A percentile compares a stretch with the other conserved stretches of the same genome.
phyloP scores from a whole-genome alignment of 2,329 filamentous ascomycete genomes.

The Neofusicoccum sp. region DNA sequence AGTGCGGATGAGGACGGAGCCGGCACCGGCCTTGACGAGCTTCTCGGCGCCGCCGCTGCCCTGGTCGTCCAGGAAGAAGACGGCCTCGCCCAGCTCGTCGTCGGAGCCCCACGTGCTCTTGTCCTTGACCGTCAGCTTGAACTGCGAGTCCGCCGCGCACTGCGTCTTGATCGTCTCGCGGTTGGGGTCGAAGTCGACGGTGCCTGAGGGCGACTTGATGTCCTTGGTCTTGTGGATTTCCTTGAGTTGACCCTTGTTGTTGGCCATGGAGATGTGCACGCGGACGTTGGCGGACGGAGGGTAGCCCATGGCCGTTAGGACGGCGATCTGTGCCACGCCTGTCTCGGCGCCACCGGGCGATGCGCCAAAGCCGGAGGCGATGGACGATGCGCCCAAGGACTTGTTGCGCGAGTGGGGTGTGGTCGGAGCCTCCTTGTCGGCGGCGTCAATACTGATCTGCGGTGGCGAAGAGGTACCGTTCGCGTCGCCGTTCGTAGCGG shows the following conservation, averaged over 20 bases:
- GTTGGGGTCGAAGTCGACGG: conserved; percentile 58
- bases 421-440: conserved; percentile 19
- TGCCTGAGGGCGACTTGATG: conserved; percentile 68
- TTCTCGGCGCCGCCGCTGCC: conserved; percentile 68
- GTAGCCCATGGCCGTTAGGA: conserved; percentile 77
- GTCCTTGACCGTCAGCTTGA: conserved; percentile 81
- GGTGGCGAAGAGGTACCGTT: conserved; percentile 26
- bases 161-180: conserved; percentile 72
- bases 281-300: conserved; percentile 76
- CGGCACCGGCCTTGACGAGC: conserved; percentile 69
- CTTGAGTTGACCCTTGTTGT: conserved; percentile 61
- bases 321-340: conserved; percentile 76
- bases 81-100: conserved; percentile 75
- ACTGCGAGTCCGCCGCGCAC: conserved; percentile 79
- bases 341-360: conserved; percentile 55
- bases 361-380: conserved; percentile 33
- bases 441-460: conserved; percentile 32
- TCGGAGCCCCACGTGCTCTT: conserved; percentile 83
- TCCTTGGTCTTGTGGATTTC: conserved; percentile 90
- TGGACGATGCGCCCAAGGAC: conserved; percentile 42
- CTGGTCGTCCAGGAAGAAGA: conserved; percentile 90
- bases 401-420: conserved; percentile 35
- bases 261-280: conserved; percentile 54
- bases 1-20: conserved; percentile 71
- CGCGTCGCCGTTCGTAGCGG: conserved; percentile 27